phyloP scores from a whole-genome alignment of 306 rosid genomes.

The Inga laurina region DNA sequence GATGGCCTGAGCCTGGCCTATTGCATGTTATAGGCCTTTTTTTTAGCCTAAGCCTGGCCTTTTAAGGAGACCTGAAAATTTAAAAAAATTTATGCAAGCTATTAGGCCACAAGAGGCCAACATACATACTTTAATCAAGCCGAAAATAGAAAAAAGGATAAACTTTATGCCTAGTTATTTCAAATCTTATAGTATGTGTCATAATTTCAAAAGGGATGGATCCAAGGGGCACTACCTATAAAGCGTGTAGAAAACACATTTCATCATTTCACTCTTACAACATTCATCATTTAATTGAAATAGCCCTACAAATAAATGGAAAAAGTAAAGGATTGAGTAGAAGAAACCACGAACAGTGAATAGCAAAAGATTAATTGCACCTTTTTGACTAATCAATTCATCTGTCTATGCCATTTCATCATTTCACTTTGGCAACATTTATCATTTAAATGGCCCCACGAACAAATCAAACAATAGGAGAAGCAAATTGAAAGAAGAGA shows the following conservation, averaged over 20 bases:
- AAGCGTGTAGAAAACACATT: not conserved
- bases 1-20: too few species aligned
- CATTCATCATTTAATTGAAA: not conserved
- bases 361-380: not conserved
- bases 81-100: too few species aligned
- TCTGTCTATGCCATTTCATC: not conserved
- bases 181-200: not conserved
- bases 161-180: not conserved
- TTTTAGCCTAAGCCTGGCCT: too few species aligned
- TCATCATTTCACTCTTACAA: not conserved
- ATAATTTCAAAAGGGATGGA: not conserved
- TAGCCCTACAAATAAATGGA: not conserved
- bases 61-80: too few species aligned
- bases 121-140: too few species aligned
- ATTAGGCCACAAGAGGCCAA: too few species aligned
- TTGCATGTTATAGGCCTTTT: too few species aligned
- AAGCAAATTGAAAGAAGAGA: too few species aligned
- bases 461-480: too few species aligned
- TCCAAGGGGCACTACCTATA: not conserved
- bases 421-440: not conserved
- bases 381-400: not conserved
- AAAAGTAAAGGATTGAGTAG: not conserved
- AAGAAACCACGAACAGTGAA: conserved; percentile 7
- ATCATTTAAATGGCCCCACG: not conserved
- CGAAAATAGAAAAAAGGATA: not conserved